Evolutionary conservation across 2,329 filamentous ascomycete species (phyloP), one percentile per base, ranked within the genome.

Genomic region (Proliferodiscus dingleyae): DNA sequence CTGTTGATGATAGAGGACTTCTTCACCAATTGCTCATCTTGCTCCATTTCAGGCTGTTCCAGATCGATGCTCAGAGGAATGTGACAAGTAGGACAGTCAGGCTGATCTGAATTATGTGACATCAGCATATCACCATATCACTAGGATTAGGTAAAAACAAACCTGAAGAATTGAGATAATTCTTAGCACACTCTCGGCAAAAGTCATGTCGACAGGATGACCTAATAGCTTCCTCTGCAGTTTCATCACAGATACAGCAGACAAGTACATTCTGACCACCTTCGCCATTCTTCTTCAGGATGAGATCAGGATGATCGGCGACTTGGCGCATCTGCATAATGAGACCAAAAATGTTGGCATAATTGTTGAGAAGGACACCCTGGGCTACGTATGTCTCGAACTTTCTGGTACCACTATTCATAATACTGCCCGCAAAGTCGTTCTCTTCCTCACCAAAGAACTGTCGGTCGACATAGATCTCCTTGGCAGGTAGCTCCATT

Each of bases 241-340:
- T 85, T 65, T 97, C 93, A 62, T 98, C 93, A 64, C 93, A 98
- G 58, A 98, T 93, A 66, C 87, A 87, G 68, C 91, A 97, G 33
- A 95, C 83, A 28, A 95, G 72, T 10, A 95, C 75, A 53, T 97
- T 96, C 66, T 95, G 89, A 2, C 90, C 90, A 43, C 87, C 87
- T 56, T 89, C 82, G 2, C 77, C 78, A 51, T 91, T 80, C 69
- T 93, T 96, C 71, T 91, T 94, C 51, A 97, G 69, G 39, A 98
- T 86, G 28, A 98, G 69, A 68, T 98, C 93, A 0, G 93, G 93
- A 63, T 98, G 93, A 56, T 98, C 93, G 6, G 93, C 89, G 21
- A 96, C 88, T 69, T 98, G 93, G 45, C 93, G 85, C 91, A 98
- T 97, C 66, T 95, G 90, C 89, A 97, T 97, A 62, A 98, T 96